Conservation (phyloP, 2,329 filamentous ascomycete species). For the Xylariaceae sp. region DNA sequence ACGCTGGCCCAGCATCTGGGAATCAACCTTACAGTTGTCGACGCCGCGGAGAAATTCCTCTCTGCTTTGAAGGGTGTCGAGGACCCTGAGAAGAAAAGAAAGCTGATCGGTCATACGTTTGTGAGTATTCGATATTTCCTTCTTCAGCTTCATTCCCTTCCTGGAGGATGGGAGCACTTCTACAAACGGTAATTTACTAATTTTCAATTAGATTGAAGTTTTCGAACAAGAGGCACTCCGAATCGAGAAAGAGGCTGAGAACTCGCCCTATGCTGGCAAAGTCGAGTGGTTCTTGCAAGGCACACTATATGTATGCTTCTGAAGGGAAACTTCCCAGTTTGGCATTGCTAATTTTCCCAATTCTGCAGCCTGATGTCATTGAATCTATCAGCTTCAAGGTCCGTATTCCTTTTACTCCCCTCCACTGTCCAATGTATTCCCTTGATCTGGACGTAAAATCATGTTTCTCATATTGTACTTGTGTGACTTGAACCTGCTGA, state of each 20-base stretch:
- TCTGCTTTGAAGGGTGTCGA: conserved; percentile 73
- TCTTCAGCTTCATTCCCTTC: no score
- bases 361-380: conserved; percentile 41
- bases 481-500: background rate
- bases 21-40: conserved; percentile 88
- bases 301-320: conserved; percentile 66
- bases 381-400: conserved; percentile 57
- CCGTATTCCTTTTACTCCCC: conserved; percentile 56
- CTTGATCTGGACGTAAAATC: background rate
- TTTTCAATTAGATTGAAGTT: conserved; percentile 68
- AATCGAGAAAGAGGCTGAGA: conserved; percentile 74
- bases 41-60: conserved; percentile 81
- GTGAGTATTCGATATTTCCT: no score
- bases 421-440: conserved; percentile 46
- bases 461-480: no score
- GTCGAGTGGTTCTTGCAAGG: conserved; percentile 90
- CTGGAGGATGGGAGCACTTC: no score
- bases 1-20: conserved; percentile 79
- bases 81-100: conserved; percentile 86
- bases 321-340: conserved; percentile 28
- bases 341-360: background rate
- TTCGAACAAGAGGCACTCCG: conserved; percentile 77
- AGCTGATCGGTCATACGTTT: conserved; percentile 83
- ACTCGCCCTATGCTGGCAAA: conserved; percentile 71
- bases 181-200: no score